phyloP scores from a whole-genome alignment of 805 yeast species.

The Yamadazyma sp. region DNA sequence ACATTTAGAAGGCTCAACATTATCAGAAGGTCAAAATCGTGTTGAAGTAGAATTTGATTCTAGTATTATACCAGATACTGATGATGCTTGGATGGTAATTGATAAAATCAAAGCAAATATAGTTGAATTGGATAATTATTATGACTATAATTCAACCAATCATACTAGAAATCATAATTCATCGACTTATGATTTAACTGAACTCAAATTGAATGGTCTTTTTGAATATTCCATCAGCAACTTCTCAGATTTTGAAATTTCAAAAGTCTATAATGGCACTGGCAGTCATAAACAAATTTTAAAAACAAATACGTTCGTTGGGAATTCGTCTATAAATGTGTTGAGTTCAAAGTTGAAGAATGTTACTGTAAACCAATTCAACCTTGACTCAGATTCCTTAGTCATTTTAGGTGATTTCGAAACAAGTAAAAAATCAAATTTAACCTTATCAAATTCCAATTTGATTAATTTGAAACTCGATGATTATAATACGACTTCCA shows the following conservation, averaged over 20 bases:
- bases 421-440: constrained; percentile 26
- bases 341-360: constrained; percentile 30
- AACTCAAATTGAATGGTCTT: constrained; percentile 61
- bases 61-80: constrained; percentile 18
- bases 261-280: constrained; percentile 19
- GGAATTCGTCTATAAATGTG: constrained; percentile 37
- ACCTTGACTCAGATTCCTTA: constrained; percentile 29
- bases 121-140: constrained; percentile 43
- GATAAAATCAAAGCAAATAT: constrained; percentile 57
- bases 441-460: constrained; percentile 25
- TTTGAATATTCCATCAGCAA: constrained; percentile 79
- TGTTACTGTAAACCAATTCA: constrained; percentile 34
- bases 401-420: constrained; percentile 47
- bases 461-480: constrained; percentile 25
- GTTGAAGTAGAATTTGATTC: constrained; percentile 26
- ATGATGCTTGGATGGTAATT: constrained; percentile 58
- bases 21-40: constrained; percentile 24
- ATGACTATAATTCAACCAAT: constrained; percentile 23
- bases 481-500: constrained; percentile 30
- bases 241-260: constrained; percentile 42
- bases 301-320: constrained; percentile 34
- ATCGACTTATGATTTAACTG: constrained; percentile 14
- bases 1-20: constrained; percentile 46
- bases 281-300: constrained; percentile 18
- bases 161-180: constrained; percentile 17